Evolutionary conservation across 805 yeast genomes (phyloP).

Genomic region (Ogataea salicorniae): DNA sequence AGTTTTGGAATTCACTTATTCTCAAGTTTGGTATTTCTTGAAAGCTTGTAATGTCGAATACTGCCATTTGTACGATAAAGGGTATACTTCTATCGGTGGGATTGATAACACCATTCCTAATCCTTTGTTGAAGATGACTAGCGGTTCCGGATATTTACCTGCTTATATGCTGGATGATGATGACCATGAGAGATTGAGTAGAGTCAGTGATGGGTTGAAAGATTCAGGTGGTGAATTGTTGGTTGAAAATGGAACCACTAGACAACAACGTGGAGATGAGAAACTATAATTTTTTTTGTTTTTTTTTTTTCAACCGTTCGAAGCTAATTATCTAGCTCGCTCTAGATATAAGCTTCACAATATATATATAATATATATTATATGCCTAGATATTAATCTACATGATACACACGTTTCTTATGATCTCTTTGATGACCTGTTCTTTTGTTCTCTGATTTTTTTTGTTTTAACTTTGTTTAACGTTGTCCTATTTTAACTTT

Average conservation of each 20-base stretch:
- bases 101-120: conserved; percentile 64
- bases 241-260: no score
- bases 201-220: conserved; percentile 17
- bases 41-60: conserved; percentile 54
- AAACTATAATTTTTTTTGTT: conserved; percentile 4
- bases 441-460: no score
- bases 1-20: conserved; percentile 79
- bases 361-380: background rate
- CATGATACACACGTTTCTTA: background rate
- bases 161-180: conserved; percentile 58
- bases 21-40: conserved; percentile 82
- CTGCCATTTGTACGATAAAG: conserved; percentile 72
- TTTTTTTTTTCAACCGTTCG: no score
- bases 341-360: no score
- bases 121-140: conserved; percentile 42
- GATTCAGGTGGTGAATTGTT: conserved; percentile 4
- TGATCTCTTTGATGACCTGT: no score
- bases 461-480: no score
- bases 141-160: conserved; percentile 33
- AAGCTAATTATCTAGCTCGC: no score
- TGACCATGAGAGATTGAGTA: conserved; percentile 48
- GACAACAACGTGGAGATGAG: conserved; percentile 3
- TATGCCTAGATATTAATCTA: background rate
- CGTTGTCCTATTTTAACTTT: no score
- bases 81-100: conserved; percentile 91